These are phyloP conservation scores for Tieghemiomyces parasiticus DNA, from an alignment of 192 early-diverging fungal species.

Conservation along the genomic window DNA sequence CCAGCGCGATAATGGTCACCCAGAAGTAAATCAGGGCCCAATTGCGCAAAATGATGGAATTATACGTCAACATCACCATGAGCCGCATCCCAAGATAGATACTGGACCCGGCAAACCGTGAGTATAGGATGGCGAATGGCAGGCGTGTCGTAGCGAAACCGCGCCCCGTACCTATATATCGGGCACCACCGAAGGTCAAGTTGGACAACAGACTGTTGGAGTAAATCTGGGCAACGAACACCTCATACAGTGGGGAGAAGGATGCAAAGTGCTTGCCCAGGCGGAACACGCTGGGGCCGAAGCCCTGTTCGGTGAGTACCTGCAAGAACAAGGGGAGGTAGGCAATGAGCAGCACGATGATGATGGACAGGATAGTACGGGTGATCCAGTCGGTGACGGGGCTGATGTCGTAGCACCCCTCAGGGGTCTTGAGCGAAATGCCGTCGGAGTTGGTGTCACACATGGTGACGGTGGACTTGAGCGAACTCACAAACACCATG, in stretches of 20 bases:
- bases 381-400: constrained; percentile 71
- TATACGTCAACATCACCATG: constrained; percentile 57
- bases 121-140: constrained; percentile 57
- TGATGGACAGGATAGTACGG: constrained; percentile 63
- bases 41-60: constrained; percentile 53
- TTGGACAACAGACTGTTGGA: constrained; percentile 67
- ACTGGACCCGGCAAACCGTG: constrained; percentile 54
- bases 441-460: constrained; percentile 48
- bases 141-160: constrained; percentile 70
- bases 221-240: constrained; percentile 77
- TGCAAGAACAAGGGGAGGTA: constrained; percentile 73
- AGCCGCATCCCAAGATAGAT: constrained; percentile 59
- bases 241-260: constrained; percentile 68
- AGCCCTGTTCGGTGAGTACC: constrained; percentile 71
- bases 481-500: constrained; percentile 57
- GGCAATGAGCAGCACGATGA: constrained; percentile 63
- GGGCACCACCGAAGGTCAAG: constrained; percentile 62
- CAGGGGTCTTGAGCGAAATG: constrained; percentile 25
- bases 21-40: constrained; percentile 67
- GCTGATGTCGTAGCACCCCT: constrained; percentile 52
- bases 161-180: constrained; percentile 75
- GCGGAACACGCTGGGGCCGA: constrained; percentile 48
- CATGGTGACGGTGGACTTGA: constrained; percentile 40
- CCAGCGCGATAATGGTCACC: constrained; percentile 59
- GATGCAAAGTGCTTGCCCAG: constrained; percentile 69